Evolutionary conservation across 768 basidiomycete genomes (phyloP).

Genomic region (Naganishia kalamii): DNA sequence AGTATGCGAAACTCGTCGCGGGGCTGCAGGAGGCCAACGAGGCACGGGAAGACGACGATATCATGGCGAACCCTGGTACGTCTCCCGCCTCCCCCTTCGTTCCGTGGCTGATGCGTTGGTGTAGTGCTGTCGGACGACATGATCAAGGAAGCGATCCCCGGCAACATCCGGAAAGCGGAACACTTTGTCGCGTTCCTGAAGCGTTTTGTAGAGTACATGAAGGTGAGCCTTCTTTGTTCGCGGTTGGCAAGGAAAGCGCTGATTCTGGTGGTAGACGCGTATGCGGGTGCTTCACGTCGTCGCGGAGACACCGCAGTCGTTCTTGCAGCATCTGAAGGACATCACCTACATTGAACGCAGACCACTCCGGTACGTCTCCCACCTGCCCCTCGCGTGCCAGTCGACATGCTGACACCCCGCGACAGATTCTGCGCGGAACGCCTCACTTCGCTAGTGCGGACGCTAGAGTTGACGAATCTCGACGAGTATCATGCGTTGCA

Average conservation of each 20-base stretch:
- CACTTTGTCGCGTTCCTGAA: constrained; percentile 98
- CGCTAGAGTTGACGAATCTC: constrained; percentile 75
- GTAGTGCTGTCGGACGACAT: constrained; percentile 88
- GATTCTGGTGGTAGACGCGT: constrained; percentile 60
- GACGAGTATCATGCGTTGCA: constrained; percentile 89
- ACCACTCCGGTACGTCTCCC: constrained; percentile 65
- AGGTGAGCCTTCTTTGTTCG: constrained; percentile 54
- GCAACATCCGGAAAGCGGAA: constrained; percentile 96
- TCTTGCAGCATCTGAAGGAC: constrained; percentile 94
- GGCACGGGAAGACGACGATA: constrained; percentile 60
- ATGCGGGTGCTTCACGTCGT: constrained; percentile 99
- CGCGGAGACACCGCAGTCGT: constrained; percentile 93
- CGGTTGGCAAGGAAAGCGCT: not conserved
- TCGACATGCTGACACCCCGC: not conserved
- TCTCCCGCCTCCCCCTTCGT: not conserved
- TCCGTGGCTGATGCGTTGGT: not conserved
- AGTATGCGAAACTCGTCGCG: constrained; percentile 90
- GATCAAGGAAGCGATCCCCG: constrained; percentile 88
- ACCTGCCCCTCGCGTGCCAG: not conserved
- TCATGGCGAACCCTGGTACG: constrained; percentile 83
- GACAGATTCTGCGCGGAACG: constrained; percentile 91
- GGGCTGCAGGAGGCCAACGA: constrained; percentile 73
- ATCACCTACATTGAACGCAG: constrained; percentile 96
- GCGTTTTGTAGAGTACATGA: constrained; percentile 96
- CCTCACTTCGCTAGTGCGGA: constrained; percentile 84